Evolutionary conservation across 257 asterid genomes (phyloP).

Genomic region (Fraxinus quadrangulata): DNA sequence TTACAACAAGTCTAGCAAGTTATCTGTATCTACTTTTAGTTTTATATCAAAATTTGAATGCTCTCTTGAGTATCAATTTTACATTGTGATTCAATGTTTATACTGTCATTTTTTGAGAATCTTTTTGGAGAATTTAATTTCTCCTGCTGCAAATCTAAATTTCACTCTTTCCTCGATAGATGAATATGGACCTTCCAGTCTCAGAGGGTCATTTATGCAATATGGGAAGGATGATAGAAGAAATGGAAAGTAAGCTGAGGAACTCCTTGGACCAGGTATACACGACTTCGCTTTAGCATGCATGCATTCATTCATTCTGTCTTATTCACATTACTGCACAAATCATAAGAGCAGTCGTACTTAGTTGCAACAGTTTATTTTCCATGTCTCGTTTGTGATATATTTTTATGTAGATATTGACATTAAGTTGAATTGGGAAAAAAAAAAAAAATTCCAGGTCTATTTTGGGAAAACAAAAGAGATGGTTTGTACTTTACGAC

Average conservation of each 20-base stretch:
- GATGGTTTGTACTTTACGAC: constrained; percentile 96
- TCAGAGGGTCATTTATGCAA: constrained; percentile 92
- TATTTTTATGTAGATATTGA: neutral
- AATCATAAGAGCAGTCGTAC: neutral
- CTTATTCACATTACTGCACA: neutral
- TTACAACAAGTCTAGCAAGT: neutral
- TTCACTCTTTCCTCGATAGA: constrained; percentile 37
- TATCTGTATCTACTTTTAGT: neutral
- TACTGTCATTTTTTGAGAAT: neutral
- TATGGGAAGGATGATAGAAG: constrained; percentile 99
- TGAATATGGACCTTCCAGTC: constrained; percentile 78
- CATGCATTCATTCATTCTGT: neutral
- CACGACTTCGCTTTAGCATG: neutral
- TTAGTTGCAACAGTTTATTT: neutral
- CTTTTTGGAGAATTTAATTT: constrained; percentile 1
- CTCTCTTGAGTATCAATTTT: neutral
- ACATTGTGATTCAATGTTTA: neutral
- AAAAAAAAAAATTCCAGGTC: constrained; percentile 51
- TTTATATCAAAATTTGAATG: neutral
- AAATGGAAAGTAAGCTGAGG: constrained; percentile 95
- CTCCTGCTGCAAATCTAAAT: neutral
- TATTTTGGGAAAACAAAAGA: constrained; percentile 98
- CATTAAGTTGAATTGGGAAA: constrained; percentile 9
- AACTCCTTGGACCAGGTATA: constrained; percentile 92
- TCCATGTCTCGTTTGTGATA: neutral